Evolutionary conservation across 306 rosid genomes (phyloP).

Genomic region (Notholithocarpus densiflorus): DNA sequence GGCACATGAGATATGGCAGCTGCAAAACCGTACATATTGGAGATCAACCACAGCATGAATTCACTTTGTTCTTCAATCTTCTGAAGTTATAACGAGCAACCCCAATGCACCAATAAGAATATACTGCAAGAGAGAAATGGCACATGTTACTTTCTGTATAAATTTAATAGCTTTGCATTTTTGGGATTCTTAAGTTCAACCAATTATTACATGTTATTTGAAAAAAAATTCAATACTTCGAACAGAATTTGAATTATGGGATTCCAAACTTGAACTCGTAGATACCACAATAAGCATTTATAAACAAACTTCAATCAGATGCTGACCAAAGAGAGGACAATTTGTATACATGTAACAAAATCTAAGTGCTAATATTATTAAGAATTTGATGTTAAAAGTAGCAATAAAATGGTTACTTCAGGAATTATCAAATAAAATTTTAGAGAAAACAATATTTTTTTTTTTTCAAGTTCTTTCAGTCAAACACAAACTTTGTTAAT

Average conservation of each 20-base stretch:
- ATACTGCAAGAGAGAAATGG: constrained; percentile 46
- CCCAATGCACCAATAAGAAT: constrained; percentile 71
- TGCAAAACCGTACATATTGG: not conserved
- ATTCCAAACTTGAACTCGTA: not conserved
- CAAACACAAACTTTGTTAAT: constrained; percentile 69
- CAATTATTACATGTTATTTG: not conserved
- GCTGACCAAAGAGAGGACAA: not conserved
- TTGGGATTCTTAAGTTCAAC: not conserved
- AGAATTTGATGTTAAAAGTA: not conserved
- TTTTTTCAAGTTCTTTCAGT: not conserved
- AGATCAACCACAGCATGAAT: constrained; percentile 13
- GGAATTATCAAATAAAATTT: too few relatives aligned
- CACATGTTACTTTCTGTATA: not conserved
- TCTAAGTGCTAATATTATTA: not conserved
- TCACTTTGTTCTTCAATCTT: constrained; percentile 45
- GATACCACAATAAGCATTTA: not conserved
- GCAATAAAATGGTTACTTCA: too few relatives aligned
- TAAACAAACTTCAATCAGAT: not conserved
- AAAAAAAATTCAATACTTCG: not conserved
- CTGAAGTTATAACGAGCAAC: constrained; percentile 68
- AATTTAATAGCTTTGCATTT: not conserved
- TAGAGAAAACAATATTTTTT: too few relatives aligned
- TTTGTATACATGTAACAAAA: not conserved
- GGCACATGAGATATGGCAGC: constrained; percentile 18
- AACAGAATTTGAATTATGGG: not conserved